Evolutionary conservation across 257 asterid genomes (phyloP).

Genomic region (Ilex asprella): DNA sequence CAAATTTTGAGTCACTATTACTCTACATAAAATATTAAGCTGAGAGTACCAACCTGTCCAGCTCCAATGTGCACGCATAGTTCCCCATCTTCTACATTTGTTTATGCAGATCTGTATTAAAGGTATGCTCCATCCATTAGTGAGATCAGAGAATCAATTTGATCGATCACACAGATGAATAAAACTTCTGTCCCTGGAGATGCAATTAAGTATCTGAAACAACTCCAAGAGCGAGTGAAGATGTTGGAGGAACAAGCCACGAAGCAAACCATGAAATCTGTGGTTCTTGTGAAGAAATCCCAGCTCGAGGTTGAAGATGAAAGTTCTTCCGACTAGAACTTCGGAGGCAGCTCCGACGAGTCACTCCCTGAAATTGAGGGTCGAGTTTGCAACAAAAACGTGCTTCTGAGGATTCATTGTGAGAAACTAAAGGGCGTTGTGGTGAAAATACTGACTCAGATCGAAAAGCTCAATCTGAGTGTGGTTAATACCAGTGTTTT

Average conservation of each 20-base stretch:
- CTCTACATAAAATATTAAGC: too few relatives aligned
- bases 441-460: constrained; percentile 13
- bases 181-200: constrained; percentile 34
- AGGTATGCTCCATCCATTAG: too few relatives aligned
- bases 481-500: constrained; percentile 12
- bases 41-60: too few relatives aligned
- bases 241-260: constrained; percentile 25
- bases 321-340: constrained; percentile 18
- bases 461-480: constrained; percentile 12
- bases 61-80: too few relatives aligned
- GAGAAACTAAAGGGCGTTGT: constrained; percentile 13
- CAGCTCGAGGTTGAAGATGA: constrained; percentile 18
- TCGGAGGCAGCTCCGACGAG: constrained; percentile 7
- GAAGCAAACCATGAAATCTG: constrained; percentile 11
- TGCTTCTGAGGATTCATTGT: constrained; percentile 21
- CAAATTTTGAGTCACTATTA: too few relatives aligned
- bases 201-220: constrained; percentile 27
- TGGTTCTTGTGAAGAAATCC: constrained; percentile 22
- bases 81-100: too few relatives aligned
- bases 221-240: constrained; percentile 29
- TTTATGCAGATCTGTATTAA: too few relatives aligned
- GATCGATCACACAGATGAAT: constrained; percentile 20
- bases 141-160: too few relatives aligned
- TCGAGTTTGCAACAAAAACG: constrained; percentile 12
- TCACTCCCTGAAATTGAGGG: constrained; percentile 25